Base-by-base conservation (phyloP, 177 flowering plant species). In the Vitis hybrid region DNA sequence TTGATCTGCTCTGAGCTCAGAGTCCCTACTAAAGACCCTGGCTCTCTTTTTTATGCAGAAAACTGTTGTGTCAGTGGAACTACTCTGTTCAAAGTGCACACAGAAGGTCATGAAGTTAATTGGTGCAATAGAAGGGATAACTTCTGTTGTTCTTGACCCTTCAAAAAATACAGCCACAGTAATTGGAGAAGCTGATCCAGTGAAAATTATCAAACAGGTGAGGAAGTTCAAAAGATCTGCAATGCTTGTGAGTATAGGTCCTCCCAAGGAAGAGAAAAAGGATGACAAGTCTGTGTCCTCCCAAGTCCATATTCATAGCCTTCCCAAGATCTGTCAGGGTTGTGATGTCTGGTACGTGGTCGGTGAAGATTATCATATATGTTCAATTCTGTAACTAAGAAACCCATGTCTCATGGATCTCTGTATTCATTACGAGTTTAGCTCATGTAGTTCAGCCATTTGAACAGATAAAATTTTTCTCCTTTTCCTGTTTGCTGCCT, bases 41-140 rank as follows among this genome's bases (percentile, higher is more conserved):
- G 56, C 73, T 60, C 52, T 61, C 0, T 65, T 71, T 12, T 49
- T 70, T 71, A 17, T 68, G 83, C 89, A 87, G 91, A 76, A 82
- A 86, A 83, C 84, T 17, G 73, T 86, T 18, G 83, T 88, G 86
- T 82, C 88, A 81, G 90, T 88, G 78, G 82, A 82, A 74, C 72
- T 77, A 58, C 70, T 85, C 21, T 88, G 90, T 68, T 81, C 83
- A 14, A 88, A 78, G 72, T 86, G 90, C 83, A 82, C 77, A 65
- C 80, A 67, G 80, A 85, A 70, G 65, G 82, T 79, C 59, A 79
- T 79, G 79, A 72, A 75, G 68, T 66, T 75, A 69, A 72, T 79
- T 21, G 68, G 77, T 23, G 14, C 56, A 15, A 59, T 75, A 11
- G 78, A 71, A 62, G 81, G 78, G 45, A 65, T 79, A 66, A 75